Conservation (phyloP, 805 yeast species). For the Brettanomyces naardenensis region DNA sequence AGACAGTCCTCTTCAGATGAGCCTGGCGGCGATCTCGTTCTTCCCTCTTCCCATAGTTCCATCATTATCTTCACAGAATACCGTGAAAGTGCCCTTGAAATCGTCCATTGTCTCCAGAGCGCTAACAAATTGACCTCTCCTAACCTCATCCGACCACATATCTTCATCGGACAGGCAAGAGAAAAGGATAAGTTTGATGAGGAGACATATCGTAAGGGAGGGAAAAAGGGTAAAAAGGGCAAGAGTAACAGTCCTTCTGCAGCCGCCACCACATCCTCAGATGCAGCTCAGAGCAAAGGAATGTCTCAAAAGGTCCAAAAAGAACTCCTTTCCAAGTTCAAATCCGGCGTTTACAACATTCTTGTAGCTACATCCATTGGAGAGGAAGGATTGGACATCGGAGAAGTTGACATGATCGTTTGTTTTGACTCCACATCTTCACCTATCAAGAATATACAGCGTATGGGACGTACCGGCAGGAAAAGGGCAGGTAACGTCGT, state of each 20-base stretch:
- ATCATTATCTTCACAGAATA: slow-evolving; percentile 85
- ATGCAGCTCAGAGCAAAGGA: slow-evolving; percentile 69
- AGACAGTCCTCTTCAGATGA: background rate
- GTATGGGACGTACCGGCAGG: slow-evolving; percentile 99
- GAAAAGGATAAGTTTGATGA: slow-evolving; percentile 67
- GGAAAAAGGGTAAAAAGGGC: slow-evolving; percentile 20
- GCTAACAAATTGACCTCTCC: slow-evolving; percentile 19
- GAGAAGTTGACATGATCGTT: slow-evolving; percentile 90
- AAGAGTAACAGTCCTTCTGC: background rate
- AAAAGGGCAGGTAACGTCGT: slow-evolving; percentile 82
- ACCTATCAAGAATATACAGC: slow-evolving; percentile 86
- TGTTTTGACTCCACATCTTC: slow-evolving; percentile 91
- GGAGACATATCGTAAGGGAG: slow-evolving; percentile 35
- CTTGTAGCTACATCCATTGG: slow-evolving; percentile 96
- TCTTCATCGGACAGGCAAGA: slow-evolving; percentile 87
- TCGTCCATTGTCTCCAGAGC: slow-evolving; percentile 56
- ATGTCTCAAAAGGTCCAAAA: slow-evolving; percentile 90
- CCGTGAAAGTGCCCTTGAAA: slow-evolving; percentile 85
- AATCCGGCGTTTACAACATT: slow-evolving; percentile 63
- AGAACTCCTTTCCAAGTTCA: slow-evolving; percentile 66
- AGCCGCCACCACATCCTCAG: slow-evolving; percentile 44
- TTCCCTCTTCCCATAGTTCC: slow-evolving; percentile 39
- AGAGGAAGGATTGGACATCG: slow-evolving; percentile 97
- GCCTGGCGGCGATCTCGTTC: background rate
- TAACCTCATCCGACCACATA: slow-evolving; percentile 52